Evolutionary conservation across 768 basidiomycete species (phyloP).

Genomic region (Pulveroboletus sp.): DNA sequence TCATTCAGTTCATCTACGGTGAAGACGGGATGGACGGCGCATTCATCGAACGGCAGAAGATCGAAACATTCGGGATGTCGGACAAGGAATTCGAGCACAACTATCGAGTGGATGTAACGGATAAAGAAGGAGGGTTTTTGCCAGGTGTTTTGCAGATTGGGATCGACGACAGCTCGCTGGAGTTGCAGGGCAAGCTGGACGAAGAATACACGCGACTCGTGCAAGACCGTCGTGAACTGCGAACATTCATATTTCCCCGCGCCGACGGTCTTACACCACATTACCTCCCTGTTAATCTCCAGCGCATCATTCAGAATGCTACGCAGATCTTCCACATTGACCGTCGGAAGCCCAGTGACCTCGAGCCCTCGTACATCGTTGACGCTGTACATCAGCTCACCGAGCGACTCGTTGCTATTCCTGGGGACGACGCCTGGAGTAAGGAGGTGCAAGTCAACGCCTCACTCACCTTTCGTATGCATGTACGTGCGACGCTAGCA

Average conservation of each 20-base stretch:
- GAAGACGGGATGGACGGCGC: conserved; percentile 99
- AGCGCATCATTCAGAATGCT: conserved; percentile 93
- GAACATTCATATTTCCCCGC: conserved; percentile 80
- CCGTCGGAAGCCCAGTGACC: conserved; percentile 85
- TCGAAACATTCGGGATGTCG: conserved; percentile 83
- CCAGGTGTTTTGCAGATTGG: conserved; percentile 81
- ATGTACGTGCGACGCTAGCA: conserved; percentile 85
- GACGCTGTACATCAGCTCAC: conserved; percentile 71
- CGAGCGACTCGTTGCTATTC: conserved; percentile 79
- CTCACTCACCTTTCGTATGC: conserved; percentile 89
- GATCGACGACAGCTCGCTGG: conserved; percentile 77
- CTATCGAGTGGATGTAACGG: conserved; percentile 93
- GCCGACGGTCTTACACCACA: conserved; percentile 67
- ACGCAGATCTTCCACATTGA: conserved; percentile 97
- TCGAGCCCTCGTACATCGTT: conserved; percentile 84
- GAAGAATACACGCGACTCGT: conserved; percentile 63
- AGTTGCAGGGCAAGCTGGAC: conserved; percentile 81
- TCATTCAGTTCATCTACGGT: conserved; percentile 94
- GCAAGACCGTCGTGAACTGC: conserved; percentile 73
- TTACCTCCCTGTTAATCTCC: conserved; percentile 92
- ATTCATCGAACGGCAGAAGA: conserved; percentile 91
- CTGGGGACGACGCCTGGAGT: conserved; percentile 75
- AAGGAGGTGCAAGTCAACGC: conserved; percentile 81
- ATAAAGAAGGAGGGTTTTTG: conserved; percentile 73
- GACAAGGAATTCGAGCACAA: conserved; percentile 82